Base-by-base conservation (phyloP, 2,329 filamentous ascomycete species). In the Xylariaceae sp. region DNA sequence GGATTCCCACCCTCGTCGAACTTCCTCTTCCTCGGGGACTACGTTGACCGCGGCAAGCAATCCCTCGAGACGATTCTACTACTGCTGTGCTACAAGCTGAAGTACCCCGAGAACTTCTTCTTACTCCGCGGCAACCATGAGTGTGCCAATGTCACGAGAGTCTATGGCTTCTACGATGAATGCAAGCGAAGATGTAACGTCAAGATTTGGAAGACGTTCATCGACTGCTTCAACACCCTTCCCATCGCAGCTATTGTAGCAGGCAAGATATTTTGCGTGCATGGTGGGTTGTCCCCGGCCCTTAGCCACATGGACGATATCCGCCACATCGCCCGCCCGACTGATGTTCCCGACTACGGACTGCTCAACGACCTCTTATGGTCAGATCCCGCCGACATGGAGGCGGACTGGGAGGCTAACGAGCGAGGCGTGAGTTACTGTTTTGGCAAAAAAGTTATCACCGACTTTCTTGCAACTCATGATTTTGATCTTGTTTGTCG, bases 41-140 rank as follows among this genome's bases (percentile, higher is more conserved):
- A 99, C 69, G 94, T 99, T 66, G 94, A 99, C 73, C 87, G 94
- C 78, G 94, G 94, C 78, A 97, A 99, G 82, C 94, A 99, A 76
- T 97, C 93, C 36, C 87, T 99, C 49, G 94, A 99, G 80, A 97
- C 94, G 62, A 97, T 99, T 75, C 96, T 91, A 78, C 81, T 99
- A 59, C 82, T 99, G 51, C 83, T 99, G 47, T 91, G 91, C 58
- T 99, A 97, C 84, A 99, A 99, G 84, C 96, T 99, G 83, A 97
- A 97, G 79, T 97, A 96, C 72, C 94, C 94, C 45, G 94, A 99
- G 77, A 99, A 99, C 80, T 97, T 99, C 79, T 99, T 99, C 80
- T 89, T 99, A 62, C 84, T 99, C 54, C 90, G 94, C 63, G 94
- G 94, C 59, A 99, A 99, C 80, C 94, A 99, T 80, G 94, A 99